Evolutionary conservation across 306 rosid species (phyloP), one percentile per base, ranked within the genome.

Genomic region (Delonix regia): DNA sequence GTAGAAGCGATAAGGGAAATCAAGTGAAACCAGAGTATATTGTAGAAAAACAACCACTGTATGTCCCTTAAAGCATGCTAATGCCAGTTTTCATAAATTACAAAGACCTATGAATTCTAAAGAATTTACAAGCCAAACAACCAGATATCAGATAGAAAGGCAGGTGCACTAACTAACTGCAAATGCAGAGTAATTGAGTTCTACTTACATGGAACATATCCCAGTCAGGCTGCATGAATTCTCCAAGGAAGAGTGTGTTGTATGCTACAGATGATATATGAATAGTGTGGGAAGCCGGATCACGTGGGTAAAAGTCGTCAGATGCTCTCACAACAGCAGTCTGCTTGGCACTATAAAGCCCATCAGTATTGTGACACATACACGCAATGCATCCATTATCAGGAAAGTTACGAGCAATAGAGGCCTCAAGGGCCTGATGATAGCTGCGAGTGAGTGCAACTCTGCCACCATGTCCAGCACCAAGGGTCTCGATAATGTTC

Each of bases 221-320:
- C 98, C 99, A 96, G 61, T 96, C 99, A 45, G 99, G 96, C 51
- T 93, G 98, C 99, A 96, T 91, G 74, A 96, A 91, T 79, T 96
- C 99, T 55, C 99, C 98, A 15, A 96, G 98, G 86, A 96, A 96
- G 52, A 96, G 89, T 3, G 97, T 87, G 83, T 96, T 96, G 82
- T 91, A 96, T 11, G 97, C 99, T 47, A 96, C 99, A 57, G 99
- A 96, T 1, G 99, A 91, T 72, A 96, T 90, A 80, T 91, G 99
- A 76, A 96, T 89, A 14, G 99, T 96, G 80, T 96, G 98, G 8
- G 98, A 96, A 80, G 98, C 97, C 4, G 99, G 99, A 76, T 96
- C 98, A 1, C 41, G 91, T 3, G 98, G 98, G 84, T 88, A 96
- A 69, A 89, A 96, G 87, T 96, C 99, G 82, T 96, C 98, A 7